A percentile compares a stretch with the other conserved stretches of the same genome.
Evolutionary conservation across 2,329 filamentous ascomycete species (phyloP).

Genomic region (Coniochaeta prunicola): DNA sequence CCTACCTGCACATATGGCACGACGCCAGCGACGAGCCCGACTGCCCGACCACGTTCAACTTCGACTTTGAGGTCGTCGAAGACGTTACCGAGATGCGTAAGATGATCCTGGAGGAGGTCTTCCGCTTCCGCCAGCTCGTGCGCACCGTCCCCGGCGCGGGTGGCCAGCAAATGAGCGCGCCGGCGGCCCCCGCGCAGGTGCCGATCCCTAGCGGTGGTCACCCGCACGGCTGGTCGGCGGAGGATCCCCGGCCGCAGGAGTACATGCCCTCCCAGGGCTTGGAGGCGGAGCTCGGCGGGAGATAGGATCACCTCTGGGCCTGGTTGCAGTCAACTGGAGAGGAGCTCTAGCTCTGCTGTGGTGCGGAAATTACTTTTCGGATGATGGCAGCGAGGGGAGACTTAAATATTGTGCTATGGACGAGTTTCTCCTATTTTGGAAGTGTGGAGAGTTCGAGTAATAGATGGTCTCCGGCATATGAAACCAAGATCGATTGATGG

Average conservation of each 20-base stretch:
- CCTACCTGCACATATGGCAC: constrained; percentile 97
- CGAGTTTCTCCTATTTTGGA: background rate
- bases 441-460: background rate
- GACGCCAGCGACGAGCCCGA: constrained; percentile 92
- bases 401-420: background rate
- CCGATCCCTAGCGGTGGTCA: constrained; percentile 41
- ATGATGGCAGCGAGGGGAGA: background rate
- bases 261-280: constrained; percentile 43
- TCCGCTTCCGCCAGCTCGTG: constrained; percentile 66
- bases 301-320: constrained; percentile 6
- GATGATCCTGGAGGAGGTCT: constrained; percentile 95
- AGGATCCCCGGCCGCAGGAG: constrained; percentile 55
- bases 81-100: constrained; percentile 91
- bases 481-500: background rate
- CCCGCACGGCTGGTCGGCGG: constrained; percentile 45
- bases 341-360: background rate
- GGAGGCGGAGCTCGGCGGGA: constrained; percentile 51
- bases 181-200: constrained; percentile 32
- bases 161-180: constrained; percentile 20
- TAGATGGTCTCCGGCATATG: background rate
- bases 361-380: background rate
- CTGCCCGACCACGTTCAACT: constrained; percentile 93
- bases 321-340: background rate
- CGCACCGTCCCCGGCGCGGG: constrained; percentile 40
- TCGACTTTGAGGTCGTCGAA: constrained; percentile 96